Conservation (phyloP, 2,329 filamentous ascomycete species). For the Colletotrichum orchidophilum region DNA sequence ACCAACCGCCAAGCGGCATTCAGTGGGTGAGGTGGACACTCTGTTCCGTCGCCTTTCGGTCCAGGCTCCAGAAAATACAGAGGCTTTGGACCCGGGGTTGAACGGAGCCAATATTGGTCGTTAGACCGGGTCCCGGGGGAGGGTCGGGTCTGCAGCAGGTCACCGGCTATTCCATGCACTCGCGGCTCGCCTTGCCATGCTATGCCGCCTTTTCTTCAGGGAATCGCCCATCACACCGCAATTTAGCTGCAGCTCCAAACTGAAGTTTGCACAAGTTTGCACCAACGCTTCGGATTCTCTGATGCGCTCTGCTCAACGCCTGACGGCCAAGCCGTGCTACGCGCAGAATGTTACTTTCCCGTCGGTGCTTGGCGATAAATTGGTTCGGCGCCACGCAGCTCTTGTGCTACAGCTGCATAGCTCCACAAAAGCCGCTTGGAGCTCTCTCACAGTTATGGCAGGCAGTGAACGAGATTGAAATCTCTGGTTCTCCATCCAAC, state of each 20-base stretch:
- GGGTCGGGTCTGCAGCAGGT: neutral
- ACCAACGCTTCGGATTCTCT: constrained; percentile 2
- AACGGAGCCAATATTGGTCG: constrained; percentile 25
- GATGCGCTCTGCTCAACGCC: neutral
- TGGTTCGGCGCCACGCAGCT: constrained; percentile 19
- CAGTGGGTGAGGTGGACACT: constrained; percentile 10
- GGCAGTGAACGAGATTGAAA: constrained; percentile 1
- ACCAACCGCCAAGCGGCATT: constrained; percentile 18
- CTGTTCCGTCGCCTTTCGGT: constrained; percentile 15
- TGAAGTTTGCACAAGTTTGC: constrained; percentile 18
- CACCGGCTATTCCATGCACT: neutral
- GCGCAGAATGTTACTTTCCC: neutral
- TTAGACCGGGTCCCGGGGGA: neutral
- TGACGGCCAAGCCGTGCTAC: neutral
- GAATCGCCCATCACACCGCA: constrained; percentile 27
- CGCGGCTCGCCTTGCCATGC: neutral
- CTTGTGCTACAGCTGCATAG: neutral
- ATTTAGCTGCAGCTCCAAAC: constrained; percentile 15
- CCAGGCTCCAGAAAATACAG: constrained; percentile 19
- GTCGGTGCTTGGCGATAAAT: constrained; percentile 12
- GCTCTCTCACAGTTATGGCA: neutral
- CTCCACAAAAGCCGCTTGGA: constrained; percentile 1
- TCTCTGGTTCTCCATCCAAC: neutral
- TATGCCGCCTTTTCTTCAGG: constrained; percentile 5
- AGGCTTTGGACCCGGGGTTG: constrained; percentile 2